These are phyloP conservation scores for Gymnopilus junonius DNA, from an alignment of 768 basidiomycete species.

Conservation along the genomic window DNA sequence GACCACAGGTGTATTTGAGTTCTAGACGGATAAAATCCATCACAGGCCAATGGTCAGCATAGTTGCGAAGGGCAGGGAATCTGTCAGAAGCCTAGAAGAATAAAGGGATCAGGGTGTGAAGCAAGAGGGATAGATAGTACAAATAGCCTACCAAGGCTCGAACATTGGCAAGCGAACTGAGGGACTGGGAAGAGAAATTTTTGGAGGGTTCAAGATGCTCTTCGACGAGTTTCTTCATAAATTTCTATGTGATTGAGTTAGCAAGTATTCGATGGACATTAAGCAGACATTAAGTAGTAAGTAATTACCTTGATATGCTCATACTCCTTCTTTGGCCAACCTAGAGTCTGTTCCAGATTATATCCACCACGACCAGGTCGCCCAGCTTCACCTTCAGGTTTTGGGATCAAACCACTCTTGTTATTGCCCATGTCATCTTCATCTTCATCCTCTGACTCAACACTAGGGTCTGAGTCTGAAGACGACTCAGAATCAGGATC, in stretches of 20 bases:
- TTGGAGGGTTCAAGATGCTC: constrained; percentile 13
- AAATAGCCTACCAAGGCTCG: neutral
- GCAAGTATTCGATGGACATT: neutral
- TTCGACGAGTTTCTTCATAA: constrained; percentile 9
- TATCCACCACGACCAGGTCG: constrained; percentile 28
- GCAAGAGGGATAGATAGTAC: neutral
- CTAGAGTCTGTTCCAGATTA: constrained; percentile 20
- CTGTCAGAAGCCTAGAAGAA: neutral
- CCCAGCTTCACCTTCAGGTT: constrained; percentile 27
- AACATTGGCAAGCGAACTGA: neutral
- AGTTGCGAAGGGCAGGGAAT: neutral
- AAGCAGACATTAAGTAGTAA: neutral
- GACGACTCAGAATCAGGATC: neutral
- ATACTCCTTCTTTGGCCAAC: constrained; percentile 23
- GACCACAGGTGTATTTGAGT: neutral
- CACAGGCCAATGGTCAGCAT: neutral
- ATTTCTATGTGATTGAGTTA: no score
- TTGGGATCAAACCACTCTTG: constrained; percentile 23
- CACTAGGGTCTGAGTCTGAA: neutral
- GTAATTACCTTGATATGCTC: constrained; percentile 22
- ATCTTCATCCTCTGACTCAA: neutral
- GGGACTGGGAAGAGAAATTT: constrained; percentile 11
- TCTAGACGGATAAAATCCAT: neutral
- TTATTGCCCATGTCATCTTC: neutral
- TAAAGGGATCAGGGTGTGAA: neutral